A percentile compares a stretch with the other conserved stretches of the same genome.
These are phyloP conservation scores for Aspergillus thermomutatus DNA, from an alignment of 2,329 filamentous ascomycete species.

Conservation along the genomic window DNA sequence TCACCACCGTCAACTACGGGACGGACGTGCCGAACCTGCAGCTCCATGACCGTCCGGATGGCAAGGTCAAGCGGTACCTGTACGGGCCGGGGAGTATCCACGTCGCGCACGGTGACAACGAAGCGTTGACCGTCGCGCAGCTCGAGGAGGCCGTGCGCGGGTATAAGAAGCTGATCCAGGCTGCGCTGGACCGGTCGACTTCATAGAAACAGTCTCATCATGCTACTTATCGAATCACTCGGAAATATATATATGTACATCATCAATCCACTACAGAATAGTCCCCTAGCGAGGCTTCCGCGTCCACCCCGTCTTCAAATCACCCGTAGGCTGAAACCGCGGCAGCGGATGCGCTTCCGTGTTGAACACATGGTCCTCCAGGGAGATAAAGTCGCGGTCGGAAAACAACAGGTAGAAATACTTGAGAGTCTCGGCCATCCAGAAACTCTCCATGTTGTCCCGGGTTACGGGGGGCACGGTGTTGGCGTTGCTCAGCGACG, in stretches of 20 bases:
- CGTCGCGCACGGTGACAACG: constrained; percentile 82
- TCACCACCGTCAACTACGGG: constrained; percentile 82
- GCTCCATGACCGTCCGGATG: constrained; percentile 58
- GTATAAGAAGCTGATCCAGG: constrained; percentile 66
- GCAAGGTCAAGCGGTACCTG: constrained; percentile 51
- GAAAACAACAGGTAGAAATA: constrained; percentile 97
- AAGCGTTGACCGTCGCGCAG: constrained; percentile 71
- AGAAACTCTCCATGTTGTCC: constrained; percentile 99
- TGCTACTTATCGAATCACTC: not conserved
- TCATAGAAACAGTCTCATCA: not conserved
- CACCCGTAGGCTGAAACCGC: constrained; percentile 68
- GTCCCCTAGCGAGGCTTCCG: constrained; percentile 18
- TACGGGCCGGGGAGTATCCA: constrained; percentile 69
- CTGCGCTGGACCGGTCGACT: constrained; percentile 20
- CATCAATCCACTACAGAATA: not conserved
- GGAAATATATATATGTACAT: constrained; percentile 30
- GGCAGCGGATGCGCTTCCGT: constrained; percentile 93
- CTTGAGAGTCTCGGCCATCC: constrained; percentile 96
- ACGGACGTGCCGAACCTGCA: constrained; percentile 81
- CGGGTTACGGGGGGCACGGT: constrained; percentile 63
- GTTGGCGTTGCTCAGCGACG: constrained; percentile 73
- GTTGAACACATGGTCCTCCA: constrained; percentile 88
- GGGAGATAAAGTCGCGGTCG: constrained; percentile 72
- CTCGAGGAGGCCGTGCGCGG: constrained; percentile 75
- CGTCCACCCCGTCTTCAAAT: constrained; percentile 41